phyloP scores from a whole-genome alignment of 2,329 filamentous ascomycete species.

The Exophiala calicioides region DNA sequence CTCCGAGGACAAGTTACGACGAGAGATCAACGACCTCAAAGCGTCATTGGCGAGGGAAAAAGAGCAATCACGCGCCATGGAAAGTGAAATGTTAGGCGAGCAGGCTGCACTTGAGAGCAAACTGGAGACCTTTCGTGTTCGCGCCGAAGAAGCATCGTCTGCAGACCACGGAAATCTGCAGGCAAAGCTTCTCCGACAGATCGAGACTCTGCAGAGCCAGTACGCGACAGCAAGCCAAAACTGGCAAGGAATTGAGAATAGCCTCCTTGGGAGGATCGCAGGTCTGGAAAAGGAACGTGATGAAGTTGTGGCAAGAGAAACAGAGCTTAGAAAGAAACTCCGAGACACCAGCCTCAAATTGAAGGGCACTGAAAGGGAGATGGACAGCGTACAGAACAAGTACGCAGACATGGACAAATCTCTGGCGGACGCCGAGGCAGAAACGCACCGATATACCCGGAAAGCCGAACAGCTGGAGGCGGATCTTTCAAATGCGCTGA shows the following conservation, averaged over 20 bases:
- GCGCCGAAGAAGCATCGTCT: conserved; percentile 86
- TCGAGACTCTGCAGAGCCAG: conserved; percentile 93
- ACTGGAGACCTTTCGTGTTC: conserved; percentile 79
- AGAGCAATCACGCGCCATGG: conserved; percentile 67
- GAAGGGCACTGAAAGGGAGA: conserved; percentile 75
- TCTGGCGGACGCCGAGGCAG: conserved; percentile 65
- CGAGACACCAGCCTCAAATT: conserved; percentile 74
- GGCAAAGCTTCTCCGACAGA: conserved; percentile 85
- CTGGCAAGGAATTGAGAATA: conserved; percentile 94
- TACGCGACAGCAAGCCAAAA: conserved; percentile 94
- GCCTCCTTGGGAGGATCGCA: conserved; percentile 73
- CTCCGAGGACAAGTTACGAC: conserved; percentile 67
- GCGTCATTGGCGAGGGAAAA: conserved; percentile 72
- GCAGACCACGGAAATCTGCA: conserved; percentile 79
- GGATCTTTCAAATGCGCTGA: conserved; percentile 60
- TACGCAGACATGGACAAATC: conserved; percentile 51
- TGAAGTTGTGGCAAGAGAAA: conserved; percentile 78
- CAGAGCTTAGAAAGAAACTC: conserved; percentile 84
- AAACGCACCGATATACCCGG: conserved; percentile 51
- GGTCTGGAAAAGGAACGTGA: conserved; percentile 87
- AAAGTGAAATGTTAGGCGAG: conserved; percentile 80
- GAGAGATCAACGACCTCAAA: conserved; percentile 69
- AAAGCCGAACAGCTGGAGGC: conserved; percentile 56
- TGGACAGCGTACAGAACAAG: conserved; percentile 63
- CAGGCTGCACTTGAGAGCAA: conserved; percentile 77